Conservation (phyloP, 306 rosid species). For the Cicer chorassanicum region DNA sequence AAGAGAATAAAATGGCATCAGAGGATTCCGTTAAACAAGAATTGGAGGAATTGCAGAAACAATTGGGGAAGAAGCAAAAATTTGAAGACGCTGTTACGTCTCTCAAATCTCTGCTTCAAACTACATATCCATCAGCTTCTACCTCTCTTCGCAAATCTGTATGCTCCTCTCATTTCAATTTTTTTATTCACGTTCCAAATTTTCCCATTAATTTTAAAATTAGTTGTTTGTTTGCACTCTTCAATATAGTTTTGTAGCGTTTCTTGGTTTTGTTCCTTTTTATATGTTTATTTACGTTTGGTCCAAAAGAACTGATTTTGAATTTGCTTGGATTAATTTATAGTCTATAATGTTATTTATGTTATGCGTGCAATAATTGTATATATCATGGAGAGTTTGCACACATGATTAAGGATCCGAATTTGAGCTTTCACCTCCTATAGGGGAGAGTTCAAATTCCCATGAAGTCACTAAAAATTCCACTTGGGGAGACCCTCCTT, state of each 20-base stretch:
- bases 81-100: constrained; percentile 74
- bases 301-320: constrained; percentile 17
- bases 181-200: not conserved
- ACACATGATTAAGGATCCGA: not conserved
- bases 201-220: not conserved
- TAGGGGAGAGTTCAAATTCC: not conserved
- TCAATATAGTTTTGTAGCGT: constrained; percentile 11
- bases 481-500: too few relatives aligned
- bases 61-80: constrained; percentile 71
- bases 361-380: not conserved
- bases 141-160: constrained; percentile 71
- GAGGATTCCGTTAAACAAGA: constrained; percentile 55
- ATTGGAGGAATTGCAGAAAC: constrained; percentile 78
- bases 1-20: constrained; percentile 53
- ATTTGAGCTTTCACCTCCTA: not conserved
- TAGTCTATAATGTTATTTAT: not conserved
- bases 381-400: not conserved
- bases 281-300: not conserved
- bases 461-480: not conserved
- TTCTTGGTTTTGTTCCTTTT: constrained; percentile 36
- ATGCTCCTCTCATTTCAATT: constrained; percentile 6
- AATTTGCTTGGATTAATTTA: not conserved
- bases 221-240: not conserved
- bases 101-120: constrained; percentile 63
- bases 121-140: constrained; percentile 65